These are phyloP conservation scores for Tetrahymena elliotti DNA, from an alignment of 73 alveolate species.

Conservation along the genomic window DNA sequence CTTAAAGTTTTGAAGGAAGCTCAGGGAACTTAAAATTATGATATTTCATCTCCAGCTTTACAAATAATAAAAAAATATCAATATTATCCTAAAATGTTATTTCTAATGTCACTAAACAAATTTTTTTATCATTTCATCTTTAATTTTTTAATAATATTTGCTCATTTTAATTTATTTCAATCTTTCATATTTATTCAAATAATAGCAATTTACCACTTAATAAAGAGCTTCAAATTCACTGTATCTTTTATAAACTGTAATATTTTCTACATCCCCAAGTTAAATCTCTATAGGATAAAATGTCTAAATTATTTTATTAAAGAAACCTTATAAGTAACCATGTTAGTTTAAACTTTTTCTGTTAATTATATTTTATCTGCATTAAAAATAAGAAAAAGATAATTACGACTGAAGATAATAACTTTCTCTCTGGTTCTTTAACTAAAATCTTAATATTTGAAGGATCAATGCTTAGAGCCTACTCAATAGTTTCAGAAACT, in stretches of 20 bases:
- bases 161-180: no score
- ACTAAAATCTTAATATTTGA: neutral
- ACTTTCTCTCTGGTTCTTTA: neutral
- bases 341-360: neutral
- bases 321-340: neutral
- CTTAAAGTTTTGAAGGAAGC: neutral
- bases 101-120: neutral
- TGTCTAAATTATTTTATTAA: neutral
- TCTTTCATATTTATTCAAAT: no score
- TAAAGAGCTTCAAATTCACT: neutral
- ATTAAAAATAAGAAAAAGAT: neutral
- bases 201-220: neutral
- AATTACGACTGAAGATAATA: neutral
- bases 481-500: neutral
- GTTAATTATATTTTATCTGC: no score
- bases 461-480: neutral
- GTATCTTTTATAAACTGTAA: neutral
- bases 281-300: neutral
- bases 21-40: neutral
- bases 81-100: neutral
- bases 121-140: neutral
- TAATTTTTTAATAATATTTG: neutral
- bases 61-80: neutral
- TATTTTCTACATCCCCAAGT: neutral
- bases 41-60: neutral